Conservation (phyloP, 495 filamentous ascomycete species). For the Tuber melanosporum region DNA sequence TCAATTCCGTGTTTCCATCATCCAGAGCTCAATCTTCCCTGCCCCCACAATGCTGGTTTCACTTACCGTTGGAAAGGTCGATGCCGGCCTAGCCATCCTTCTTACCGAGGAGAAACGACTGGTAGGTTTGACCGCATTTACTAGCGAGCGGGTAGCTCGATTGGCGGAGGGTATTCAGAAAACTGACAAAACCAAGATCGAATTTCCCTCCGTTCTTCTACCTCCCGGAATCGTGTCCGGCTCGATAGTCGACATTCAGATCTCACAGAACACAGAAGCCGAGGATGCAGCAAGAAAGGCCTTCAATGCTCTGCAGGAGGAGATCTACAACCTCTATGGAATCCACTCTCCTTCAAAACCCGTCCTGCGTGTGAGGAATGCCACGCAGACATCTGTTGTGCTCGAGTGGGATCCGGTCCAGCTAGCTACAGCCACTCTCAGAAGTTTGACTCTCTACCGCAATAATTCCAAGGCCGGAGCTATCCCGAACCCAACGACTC, state of each 20-base stretch:
- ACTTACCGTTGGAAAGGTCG: conserved; percentile 97
- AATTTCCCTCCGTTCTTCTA: conserved; percentile 96
- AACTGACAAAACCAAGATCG: conserved; percentile 58
- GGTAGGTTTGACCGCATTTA: conserved; percentile 50
- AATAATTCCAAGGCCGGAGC: conserved; percentile 93
- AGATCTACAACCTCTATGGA: conserved; percentile 81
- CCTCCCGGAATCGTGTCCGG: conserved; percentile 89
- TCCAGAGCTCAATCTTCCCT: not conserved
- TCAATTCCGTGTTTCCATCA: not conserved
- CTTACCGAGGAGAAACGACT: conserved; percentile 95
- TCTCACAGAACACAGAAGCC: conserved; percentile 74
- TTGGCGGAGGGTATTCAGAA: conserved; percentile 29
- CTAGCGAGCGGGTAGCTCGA: not conserved
- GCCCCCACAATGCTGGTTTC: conserved; percentile 73
- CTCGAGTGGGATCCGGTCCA: conserved; percentile 97
- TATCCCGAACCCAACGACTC: conserved; percentile 77
- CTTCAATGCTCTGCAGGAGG: conserved; percentile 78
- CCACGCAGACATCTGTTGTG: conserved; percentile 92
- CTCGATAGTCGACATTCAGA: conserved; percentile 95
- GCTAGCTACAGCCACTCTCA: conserved; percentile 82
- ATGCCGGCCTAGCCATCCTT: conserved; percentile 94
- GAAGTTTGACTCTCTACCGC: conserved; percentile 81
- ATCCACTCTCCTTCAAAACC: conserved; percentile 69
- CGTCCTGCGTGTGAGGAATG: conserved; percentile 82
- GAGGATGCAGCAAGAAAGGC: conserved; percentile 64